Evolutionary conservation across 495 filamentous ascomycete species (phyloP), one percentile per base, ranked within the genome.

Genomic region (Aspergillus conjunctus): DNA sequence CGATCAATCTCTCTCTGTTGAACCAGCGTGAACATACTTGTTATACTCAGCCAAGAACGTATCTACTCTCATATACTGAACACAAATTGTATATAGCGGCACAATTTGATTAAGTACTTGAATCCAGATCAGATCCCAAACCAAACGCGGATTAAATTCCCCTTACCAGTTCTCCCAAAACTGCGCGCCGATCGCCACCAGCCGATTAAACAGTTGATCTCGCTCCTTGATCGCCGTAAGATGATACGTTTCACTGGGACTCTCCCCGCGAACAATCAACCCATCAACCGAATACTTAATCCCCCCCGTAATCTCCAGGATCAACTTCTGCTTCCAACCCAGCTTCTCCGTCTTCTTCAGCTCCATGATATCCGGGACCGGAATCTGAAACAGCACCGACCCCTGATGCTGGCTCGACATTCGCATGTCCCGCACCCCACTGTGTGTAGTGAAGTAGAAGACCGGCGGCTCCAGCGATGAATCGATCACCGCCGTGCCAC

Each of bases 311-410:
- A 91, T 91, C 11, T 89, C 90, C n/a, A 93, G 86, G 30, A 93
- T 84, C 30, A 94, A 70, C 75, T 92, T 94, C 9, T 87, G 85
- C 75, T 96, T 96, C 91, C 91, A 96, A 1, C 92, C 92, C 59
- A 93, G 79, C 0, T 92, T 91, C 10, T 91, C 92, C 2, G 91
- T 77, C 77, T 96, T 96, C 73, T 87, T 88, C 53, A 97, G 61
- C 65, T 94, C 90, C 52, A 56, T 66, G 39, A 90, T 85, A 30
- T 89, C 84, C 10, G 76, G 74, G 5, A 90, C 71, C 0, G 84
- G 78, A 5, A 88, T 74, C n/a, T 62, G 67, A 48, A 82, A 82
- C 15, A 74, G 41, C 5, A 78, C 75, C 7, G 69, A 71, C 0
- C 70, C 67, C 26, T 72, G 73, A 60, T 71, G 71, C 22, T 69